phyloP scores from a whole-genome alignment of 176 grass and related monocot genomes.

The Aegilops umbellulata region DNA sequence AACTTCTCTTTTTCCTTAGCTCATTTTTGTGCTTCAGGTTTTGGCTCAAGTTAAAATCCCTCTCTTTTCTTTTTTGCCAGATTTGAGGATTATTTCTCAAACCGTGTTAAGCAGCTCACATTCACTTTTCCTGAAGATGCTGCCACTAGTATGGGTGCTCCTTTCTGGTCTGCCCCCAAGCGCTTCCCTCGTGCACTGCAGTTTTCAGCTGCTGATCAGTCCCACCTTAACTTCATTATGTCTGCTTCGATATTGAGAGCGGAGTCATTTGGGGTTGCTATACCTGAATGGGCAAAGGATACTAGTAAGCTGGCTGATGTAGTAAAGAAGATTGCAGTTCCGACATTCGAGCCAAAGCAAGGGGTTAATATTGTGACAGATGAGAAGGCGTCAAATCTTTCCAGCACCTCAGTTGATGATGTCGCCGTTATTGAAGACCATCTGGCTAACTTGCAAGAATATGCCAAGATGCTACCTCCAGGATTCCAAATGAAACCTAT shows the following conservation, averaged over 20 bases:
- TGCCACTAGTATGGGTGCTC: constrained; percentile 57
- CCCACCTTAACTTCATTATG: constrained; percentile 64
- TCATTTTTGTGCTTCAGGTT: neutral
- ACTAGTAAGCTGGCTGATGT: constrained; percentile 51
- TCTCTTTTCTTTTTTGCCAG: constrained; percentile 24
- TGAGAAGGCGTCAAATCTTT: constrained; percentile 63
- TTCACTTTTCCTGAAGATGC: constrained; percentile 81
- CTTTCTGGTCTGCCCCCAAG: constrained; percentile 85
- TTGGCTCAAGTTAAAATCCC: neutral
- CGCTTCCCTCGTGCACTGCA: constrained; percentile 64
- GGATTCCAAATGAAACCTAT: constrained; percentile 75
- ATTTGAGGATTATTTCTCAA: constrained; percentile 90
- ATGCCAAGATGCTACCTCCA: constrained; percentile 47
- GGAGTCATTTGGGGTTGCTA: constrained; percentile 61
- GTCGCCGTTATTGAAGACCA: constrained; percentile 57
- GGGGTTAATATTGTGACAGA: constrained; percentile 65
- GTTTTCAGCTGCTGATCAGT: constrained; percentile 54
- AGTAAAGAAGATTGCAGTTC: constrained; percentile 45
- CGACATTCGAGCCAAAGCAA: constrained; percentile 68
- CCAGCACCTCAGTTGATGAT: constrained; percentile 62
- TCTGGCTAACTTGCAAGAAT: constrained; percentile 65
- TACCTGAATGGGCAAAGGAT: constrained; percentile 67
- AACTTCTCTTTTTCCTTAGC: neutral
- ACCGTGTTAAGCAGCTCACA: constrained; percentile 84
- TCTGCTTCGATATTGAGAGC: constrained; percentile 73